A percentile compares a stretch with the other conserved stretches of the same genome.
Conservation (phyloP, 208 protist species). For the Lotmaria passim region DNA sequence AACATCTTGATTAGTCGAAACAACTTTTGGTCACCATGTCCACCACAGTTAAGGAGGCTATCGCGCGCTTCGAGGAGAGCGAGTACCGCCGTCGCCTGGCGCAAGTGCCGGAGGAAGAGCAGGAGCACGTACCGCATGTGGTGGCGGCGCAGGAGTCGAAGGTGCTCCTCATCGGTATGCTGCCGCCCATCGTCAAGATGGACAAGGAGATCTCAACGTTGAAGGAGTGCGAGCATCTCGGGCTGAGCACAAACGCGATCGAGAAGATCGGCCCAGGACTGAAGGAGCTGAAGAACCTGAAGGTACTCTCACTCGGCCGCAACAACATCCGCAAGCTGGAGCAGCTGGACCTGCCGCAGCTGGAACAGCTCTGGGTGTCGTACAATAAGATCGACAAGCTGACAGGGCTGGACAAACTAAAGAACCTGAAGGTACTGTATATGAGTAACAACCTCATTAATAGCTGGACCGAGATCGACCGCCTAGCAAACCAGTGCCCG, state of each 20-base stretch:
- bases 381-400: slow-evolving; percentile 97
- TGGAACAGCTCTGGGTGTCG: slow-evolving; percentile 96
- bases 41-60: slow-evolving; percentile 85
- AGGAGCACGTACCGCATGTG: slow-evolving; percentile 61
- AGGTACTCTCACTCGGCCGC: slow-evolving; percentile 93
- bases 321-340: slow-evolving; percentile 96
- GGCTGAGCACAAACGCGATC: slow-evolving; percentile 95
- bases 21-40: slow-evolving; percentile 51
- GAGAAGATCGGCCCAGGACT: slow-evolving; percentile 94
- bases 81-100: slow-evolving; percentile 67
- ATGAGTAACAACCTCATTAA: slow-evolving; percentile 96
- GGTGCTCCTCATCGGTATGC: slow-evolving; percentile 87
- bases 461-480: slow-evolving; percentile 95
- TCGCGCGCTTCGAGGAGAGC: slow-evolving; percentile 75
- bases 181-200: slow-evolving; percentile 95
- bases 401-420: slow-evolving; percentile 92
- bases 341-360: slow-evolving; percentile 92
- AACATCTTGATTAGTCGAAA: neutral
- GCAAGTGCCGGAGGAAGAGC: slow-evolving; percentile 52
- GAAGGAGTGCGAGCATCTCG: slow-evolving; percentile 89
- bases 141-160: slow-evolving; percentile 81
- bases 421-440: slow-evolving; percentile 92
- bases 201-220: slow-evolving; percentile 91
- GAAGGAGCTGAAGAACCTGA: slow-evolving; percentile 91
- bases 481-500: slow-evolving; percentile 91